These are phyloP conservation scores for Parietaria judaica DNA, from an alignment of 306 rosid genomes.

Conservation along the genomic window DNA sequence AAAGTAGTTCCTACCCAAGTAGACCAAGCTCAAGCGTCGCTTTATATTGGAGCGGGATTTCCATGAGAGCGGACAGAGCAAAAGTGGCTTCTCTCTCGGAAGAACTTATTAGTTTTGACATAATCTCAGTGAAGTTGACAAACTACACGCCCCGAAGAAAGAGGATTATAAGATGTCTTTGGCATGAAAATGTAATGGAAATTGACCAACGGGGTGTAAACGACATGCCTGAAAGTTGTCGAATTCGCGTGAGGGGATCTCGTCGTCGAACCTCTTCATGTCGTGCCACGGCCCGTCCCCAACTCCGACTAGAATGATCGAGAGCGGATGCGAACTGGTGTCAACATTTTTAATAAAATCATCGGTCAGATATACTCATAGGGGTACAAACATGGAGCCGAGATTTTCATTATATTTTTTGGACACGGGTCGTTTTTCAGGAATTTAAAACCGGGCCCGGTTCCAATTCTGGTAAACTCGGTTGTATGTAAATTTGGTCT, in stretches of 20 bases:
- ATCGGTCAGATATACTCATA: neutral
- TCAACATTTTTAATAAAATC: neutral
- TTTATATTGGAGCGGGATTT: constrained; percentile 74
- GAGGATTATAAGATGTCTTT: neutral
- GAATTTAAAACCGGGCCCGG: no score
- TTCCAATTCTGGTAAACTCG: no score
- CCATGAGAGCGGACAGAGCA: constrained; percentile 97
- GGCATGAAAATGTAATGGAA: no score
- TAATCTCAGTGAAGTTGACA: constrained; percentile 86
- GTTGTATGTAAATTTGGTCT: no score
- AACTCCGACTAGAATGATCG: constrained; percentile 87
- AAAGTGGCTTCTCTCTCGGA: constrained; percentile 80
- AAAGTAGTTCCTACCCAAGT: constrained; percentile 44
- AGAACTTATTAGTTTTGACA: constrained; percentile 59
- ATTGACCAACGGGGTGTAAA: no score
- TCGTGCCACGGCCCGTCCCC: constrained; percentile 99
- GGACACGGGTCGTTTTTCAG: neutral
- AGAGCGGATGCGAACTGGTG: constrained; percentile 68
- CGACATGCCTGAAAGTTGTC: constrained; percentile 82
- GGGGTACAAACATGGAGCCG: no score
- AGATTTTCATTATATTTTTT: no score
- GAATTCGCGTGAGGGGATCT: constrained; percentile 66
- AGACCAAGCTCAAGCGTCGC: constrained; percentile 58
- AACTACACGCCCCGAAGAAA: constrained; percentile 39
- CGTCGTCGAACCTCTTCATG: constrained; percentile 76